phyloP scores from a whole-genome alignment of 1,284 basidiomycete species.

The Moesziomyces parantarcticus region DNA sequence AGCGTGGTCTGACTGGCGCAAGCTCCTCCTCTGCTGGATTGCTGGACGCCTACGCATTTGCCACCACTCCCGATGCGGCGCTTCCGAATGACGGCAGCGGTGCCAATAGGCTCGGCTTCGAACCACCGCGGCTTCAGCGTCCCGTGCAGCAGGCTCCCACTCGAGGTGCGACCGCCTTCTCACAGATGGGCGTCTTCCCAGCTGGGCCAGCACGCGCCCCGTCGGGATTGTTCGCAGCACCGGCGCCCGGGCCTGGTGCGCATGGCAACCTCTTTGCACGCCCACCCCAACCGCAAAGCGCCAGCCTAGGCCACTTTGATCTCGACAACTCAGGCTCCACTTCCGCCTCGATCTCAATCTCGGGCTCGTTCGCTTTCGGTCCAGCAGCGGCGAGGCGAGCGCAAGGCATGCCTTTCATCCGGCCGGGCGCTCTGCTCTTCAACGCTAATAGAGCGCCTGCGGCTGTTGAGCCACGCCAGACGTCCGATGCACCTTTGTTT shows the following conservation, averaged over 20 bases:
- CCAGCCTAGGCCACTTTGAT: not conserved
- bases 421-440: not conserved
- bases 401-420: not conserved
- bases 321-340: slow-evolving; percentile 1
- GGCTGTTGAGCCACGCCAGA: not conserved
- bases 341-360: slow-evolving; percentile 1
- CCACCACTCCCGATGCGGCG: not conserved
- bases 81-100: not conserved
- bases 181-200: no score
- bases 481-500: no score
- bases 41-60: not conserved
- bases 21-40: not conserved
- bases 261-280: slow-evolving; percentile 2
- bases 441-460: not conserved
- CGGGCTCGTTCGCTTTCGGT: slow-evolving; percentile 11
- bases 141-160: no score
- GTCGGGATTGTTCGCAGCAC: no score
- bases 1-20: not conserved
- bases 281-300: not conserved
- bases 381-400: not conserved
- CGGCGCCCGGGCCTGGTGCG: no score
- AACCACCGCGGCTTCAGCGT: not conserved
- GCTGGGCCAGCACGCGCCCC: no score
- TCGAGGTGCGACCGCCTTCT: no score
- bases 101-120: no score